A percentile compares a stretch with the other conserved stretches of the same genome.
phyloP scores from a whole-genome alignment of 2,329 filamentous ascomycete species.

The Sporothrix humicola region DNA sequence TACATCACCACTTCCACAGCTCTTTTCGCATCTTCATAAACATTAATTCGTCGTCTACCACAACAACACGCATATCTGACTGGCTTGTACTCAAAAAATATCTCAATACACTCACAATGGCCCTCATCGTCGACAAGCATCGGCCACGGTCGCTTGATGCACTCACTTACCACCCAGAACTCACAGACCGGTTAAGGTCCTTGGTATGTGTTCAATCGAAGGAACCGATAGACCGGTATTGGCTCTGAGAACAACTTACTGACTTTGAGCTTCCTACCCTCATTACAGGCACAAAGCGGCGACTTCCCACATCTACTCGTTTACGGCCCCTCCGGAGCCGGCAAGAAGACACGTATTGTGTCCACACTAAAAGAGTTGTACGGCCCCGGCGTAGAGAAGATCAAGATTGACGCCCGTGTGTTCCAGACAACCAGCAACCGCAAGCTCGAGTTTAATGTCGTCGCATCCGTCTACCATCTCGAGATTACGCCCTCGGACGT shows the following conservation, averaged over 20 bases:
- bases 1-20: background rate
- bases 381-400: conserved; percentile 97
- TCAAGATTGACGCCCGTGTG: conserved; percentile 96
- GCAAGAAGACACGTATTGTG: conserved; percentile 96
- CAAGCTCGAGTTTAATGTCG: conserved; percentile 99
- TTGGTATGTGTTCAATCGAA: conserved; percentile 63
- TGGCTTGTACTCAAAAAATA: background rate
- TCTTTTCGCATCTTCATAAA: background rate
- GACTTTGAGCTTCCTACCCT: background rate
- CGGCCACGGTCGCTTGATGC: conserved; percentile 75
- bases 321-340: conserved; percentile 93
- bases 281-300: conserved; percentile 81
- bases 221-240: no score
- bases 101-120: conserved; percentile 53
- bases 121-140: conserved; percentile 74
- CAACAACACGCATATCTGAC: no score
- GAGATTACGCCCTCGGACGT: conserved; percentile 98
- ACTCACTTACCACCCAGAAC: conserved; percentile 85
- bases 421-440: conserved; percentile 96
- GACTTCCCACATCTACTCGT: conserved; percentile 98
- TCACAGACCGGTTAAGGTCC: conserved; percentile 84
- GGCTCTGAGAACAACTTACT: no score
- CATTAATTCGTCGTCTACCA: background rate
- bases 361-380: conserved; percentile 95
- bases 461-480: conserved; percentile 94